phyloP scores from a whole-genome alignment of 768 basidiomycete species.

The Phylloporus rhodoxanthus region DNA sequence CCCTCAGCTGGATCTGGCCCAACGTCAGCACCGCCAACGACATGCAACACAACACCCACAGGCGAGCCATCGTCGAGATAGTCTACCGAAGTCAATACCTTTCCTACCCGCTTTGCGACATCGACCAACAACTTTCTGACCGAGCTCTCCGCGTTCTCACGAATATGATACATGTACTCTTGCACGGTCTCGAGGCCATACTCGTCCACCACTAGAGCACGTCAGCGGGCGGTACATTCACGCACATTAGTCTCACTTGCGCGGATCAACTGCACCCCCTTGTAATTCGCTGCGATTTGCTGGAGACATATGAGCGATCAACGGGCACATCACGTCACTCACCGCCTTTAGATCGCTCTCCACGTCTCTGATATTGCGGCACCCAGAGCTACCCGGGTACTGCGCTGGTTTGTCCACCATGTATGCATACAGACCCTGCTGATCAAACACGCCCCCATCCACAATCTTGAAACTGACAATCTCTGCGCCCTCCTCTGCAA shows the following conservation, averaged over 20 bases:
- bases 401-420: slow-evolving; percentile 78
- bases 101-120: slow-evolving; percentile 66
- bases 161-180: slow-evolving; percentile 90
- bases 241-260: slow-evolving; percentile 45
- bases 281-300: slow-evolving; percentile 95
- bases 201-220: slow-evolving; percentile 66
- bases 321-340: slow-evolving; percentile 20
- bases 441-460: slow-evolving; percentile 71
- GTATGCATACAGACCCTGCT: slow-evolving; percentile 63
- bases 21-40: neutral
- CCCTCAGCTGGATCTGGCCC: slow-evolving; percentile 60
- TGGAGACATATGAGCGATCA: slow-evolving; percentile 21
- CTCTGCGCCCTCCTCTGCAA: slow-evolving; percentile 92
- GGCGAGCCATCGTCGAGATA: slow-evolving; percentile 87
- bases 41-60: slow-evolving; percentile 35
- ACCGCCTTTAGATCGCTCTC: slow-evolving; percentile 91
- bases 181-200: slow-evolving; percentile 84
- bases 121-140: slow-evolving; percentile 78
- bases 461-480: slow-evolving; percentile 92
- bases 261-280: slow-evolving; percentile 82
- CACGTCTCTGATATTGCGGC: slow-evolving; percentile 80
- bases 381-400: slow-evolving; percentile 84
- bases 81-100: slow-evolving; percentile 65
- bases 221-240: slow-evolving; percentile 6
- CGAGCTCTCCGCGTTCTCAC: slow-evolving; percentile 79